Conservation (phyloP, 2,329 filamentous ascomycete genomes). For the Parastagonospora avenae region DNA sequence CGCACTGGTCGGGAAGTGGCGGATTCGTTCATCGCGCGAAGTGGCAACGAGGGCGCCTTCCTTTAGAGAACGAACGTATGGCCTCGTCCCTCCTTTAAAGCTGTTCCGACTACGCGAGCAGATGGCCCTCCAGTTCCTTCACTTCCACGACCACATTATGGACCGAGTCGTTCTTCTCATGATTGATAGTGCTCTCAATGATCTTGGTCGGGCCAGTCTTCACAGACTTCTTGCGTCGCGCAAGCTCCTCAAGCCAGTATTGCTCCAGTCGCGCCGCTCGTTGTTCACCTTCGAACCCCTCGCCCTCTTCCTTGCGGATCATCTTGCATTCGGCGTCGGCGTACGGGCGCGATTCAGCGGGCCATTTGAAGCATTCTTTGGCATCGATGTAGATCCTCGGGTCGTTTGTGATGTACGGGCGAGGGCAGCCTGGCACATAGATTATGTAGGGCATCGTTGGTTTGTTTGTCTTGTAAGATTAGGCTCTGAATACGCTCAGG, state of each 20-base stretch:
- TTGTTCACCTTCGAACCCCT: constrained; percentile 13
- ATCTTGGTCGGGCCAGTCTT: constrained; percentile 6
- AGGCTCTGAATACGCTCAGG: not conserved
- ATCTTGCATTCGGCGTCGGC: constrained; percentile 19
- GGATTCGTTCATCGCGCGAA: no score
- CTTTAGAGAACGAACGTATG: no score
- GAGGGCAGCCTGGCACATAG: constrained; percentile 14
- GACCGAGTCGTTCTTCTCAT: constrained; percentile 14
- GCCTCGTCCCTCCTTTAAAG: no score
- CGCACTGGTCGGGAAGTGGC: no score
- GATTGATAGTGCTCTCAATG: constrained; percentile 7
- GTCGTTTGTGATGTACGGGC: constrained; percentile 25
- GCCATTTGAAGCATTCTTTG: constrained; percentile 16
- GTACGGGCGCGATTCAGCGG: constrained; percentile 22
- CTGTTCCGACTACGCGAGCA: not conserved
- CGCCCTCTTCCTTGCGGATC: constrained; percentile 15
- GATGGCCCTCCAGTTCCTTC: not conserved
- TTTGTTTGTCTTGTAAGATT: not conserved
- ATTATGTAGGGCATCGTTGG: constrained; percentile 29
- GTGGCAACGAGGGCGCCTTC: no score
- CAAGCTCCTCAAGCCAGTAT: constrained; percentile 10
- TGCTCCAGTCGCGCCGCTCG: constrained; percentile 18
- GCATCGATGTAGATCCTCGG: constrained; percentile 25
- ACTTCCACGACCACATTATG: constrained; percentile 9
- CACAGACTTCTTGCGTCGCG: constrained; percentile 1